Evolutionary conservation across 2,329 filamentous ascomycete species (phyloP).

Genomic region (Orbilia ellipsospora): DNA sequence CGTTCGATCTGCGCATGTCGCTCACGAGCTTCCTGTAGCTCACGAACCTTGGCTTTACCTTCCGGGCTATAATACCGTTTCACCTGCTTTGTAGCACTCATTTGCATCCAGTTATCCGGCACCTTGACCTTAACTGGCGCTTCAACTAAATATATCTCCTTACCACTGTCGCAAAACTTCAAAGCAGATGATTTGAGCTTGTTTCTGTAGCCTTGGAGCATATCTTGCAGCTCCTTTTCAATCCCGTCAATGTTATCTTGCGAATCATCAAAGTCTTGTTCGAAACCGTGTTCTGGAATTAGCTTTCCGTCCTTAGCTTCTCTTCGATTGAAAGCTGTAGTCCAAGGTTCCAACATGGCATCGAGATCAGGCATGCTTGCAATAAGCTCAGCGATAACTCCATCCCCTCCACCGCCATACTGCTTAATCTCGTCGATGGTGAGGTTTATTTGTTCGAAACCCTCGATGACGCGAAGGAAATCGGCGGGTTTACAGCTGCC

Average conservation of each 20-base stretch:
- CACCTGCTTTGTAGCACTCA: slow-evolving; percentile 90
- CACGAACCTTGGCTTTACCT: slow-evolving; percentile 81
- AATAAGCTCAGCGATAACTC: slow-evolving; percentile 85
- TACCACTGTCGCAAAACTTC: slow-evolving; percentile 85
- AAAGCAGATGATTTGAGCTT: slow-evolving; percentile 79
- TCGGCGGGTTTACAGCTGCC: slow-evolving; percentile 89
- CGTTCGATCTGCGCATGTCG: slow-evolving; percentile 90
- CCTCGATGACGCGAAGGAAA: slow-evolving; percentile 91
- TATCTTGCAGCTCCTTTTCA: slow-evolving; percentile 75
- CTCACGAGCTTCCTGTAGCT: slow-evolving; percentile 93
- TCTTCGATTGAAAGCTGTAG: slow-evolving; percentile 85
- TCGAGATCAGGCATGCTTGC: slow-evolving; percentile 85
- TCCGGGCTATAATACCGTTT: slow-evolving; percentile 95
- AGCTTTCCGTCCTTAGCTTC: slow-evolving; percentile 83
- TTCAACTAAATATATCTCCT: slow-evolving; percentile 97
- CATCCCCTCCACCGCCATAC: slow-evolving; percentile 76
- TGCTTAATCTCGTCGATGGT: slow-evolving; percentile 82
- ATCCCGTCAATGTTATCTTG: slow-evolving; percentile 80
- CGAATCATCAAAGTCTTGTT: slow-evolving; percentile 90
- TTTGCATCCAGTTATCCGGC: slow-evolving; percentile 89
- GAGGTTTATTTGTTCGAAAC: slow-evolving; percentile 97
- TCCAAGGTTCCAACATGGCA: slow-evolving; percentile 82
- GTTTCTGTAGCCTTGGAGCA: slow-evolving; percentile 77
- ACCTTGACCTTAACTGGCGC: slow-evolving; percentile 85
- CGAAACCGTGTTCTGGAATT: slow-evolving; percentile 85